Base-by-base conservation (phyloP, 2,329 filamentous ascomycete genomes). In the Epichloe uncinata region DNA sequence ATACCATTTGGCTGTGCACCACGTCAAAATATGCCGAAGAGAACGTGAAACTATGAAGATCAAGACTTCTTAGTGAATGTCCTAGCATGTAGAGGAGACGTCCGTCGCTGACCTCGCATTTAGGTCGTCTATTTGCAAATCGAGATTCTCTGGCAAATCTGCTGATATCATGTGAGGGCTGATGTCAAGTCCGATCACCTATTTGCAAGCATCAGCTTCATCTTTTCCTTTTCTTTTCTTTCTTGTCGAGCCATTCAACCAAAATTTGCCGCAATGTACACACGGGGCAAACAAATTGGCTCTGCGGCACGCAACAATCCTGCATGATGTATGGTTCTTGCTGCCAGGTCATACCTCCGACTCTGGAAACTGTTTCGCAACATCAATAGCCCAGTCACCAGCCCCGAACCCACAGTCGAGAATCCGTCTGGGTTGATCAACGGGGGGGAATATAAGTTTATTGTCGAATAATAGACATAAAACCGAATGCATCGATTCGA, bases 1-100 rank as follows among this genome's bases (percentile, higher is more conserved):
- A 72, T 64, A 87, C 71, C 66, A 85, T 75, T 56, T 82, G 79
- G 57, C 87, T 95, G 60, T 95, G 85, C 47, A 95, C 81, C 48
- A 95, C 69, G 58, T 95, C 86, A 69, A 94, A 95, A 50, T 82
- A 72, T 61, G 81, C 82, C 47, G 78, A 69, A 42, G 75, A 69
- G 59, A 89, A 90, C 0, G 81, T 84, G 60, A 85, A 84, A 35
- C 75, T 78, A 53, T 34, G 3, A 20, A 45, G 8, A 2, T 22
- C 9, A 36, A 36, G 18, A 9, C 30, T 16, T 11, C 22, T 40
- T n/a, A 41, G n/a, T 18, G 35, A 42, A 18, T 5, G n/a, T 30
- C 8, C 16, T 35, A 18, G 5, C 15, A 22, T 15, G 12, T 38
- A 15, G 5, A 38, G 12, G 7, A 16, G 40, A 2, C 5, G 37